phyloP scores from a whole-genome alignment of 2,329 filamentous ascomycete genomes.

The Rugonectria rugulosa region DNA sequence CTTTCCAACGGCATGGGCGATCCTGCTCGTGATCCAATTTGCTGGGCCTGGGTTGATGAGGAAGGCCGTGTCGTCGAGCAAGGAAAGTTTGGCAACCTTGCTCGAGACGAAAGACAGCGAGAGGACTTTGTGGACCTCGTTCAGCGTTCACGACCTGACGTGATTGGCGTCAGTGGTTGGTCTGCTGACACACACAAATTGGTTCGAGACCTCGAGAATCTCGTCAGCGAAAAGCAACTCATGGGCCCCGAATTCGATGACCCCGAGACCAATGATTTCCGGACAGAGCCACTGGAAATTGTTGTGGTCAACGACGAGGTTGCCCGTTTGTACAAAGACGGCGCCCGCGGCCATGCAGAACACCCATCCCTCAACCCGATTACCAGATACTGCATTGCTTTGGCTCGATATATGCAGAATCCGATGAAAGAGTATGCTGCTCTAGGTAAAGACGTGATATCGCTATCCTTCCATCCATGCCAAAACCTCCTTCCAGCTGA shows the following conservation, averaged over 20 bases:
- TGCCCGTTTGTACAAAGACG: conserved; percentile 94
- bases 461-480: conserved; percentile 86
- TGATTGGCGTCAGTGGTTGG: conserved; percentile 88
- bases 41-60: conserved; percentile 93
- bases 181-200: conserved; percentile 86
- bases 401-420: conserved; percentile 93
- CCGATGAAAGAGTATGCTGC: conserved; percentile 97
- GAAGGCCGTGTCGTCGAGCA: conserved; percentile 89
- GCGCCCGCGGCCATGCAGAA: conserved; percentile 77
- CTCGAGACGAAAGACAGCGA: conserved; percentile 70
- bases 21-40: conserved; percentile 76
- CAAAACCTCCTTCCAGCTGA: conserved; percentile 90
- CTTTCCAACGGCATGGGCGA: conserved; percentile 86
- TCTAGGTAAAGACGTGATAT: conserved; percentile 85
- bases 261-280: conserved; percentile 75
- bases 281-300: conserved; percentile 83
- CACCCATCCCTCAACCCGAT: conserved; percentile 82
- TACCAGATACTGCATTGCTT: conserved; percentile 86
- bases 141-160: conserved; percentile 82
- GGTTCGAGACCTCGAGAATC: conserved; percentile 78
- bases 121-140: conserved; percentile 81
- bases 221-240: conserved; percentile 80
- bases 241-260: conserved; percentile 85
- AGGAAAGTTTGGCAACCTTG: conserved; percentile 84
- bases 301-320: conserved; percentile 96